Percentiles rank a stretch among this genome's conserved stretches.
These are phyloP conservation scores for Balakata baccata DNA, from an alignment of 345 rosid species.

Conservation along the genomic window DNA sequence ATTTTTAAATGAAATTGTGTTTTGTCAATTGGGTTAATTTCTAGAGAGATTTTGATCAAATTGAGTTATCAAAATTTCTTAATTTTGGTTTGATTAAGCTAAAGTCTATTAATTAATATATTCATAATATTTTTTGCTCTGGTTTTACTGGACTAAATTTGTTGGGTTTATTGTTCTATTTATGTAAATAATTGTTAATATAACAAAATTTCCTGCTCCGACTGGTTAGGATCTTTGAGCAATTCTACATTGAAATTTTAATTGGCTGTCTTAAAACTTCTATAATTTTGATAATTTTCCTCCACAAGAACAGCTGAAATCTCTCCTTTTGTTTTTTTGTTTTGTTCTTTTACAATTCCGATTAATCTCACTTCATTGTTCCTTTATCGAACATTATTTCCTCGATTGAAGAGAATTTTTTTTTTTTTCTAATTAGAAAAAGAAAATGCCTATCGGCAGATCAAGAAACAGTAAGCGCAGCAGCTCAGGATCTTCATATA, in stretches of 20 bases:
- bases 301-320: slow-evolving; percentile 39
- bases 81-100: too few relatives aligned
- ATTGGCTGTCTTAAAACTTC: neutral
- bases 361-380: slow-evolving; percentile 4
- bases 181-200: neutral
- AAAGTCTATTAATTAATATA: too few relatives aligned
- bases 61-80: too few relatives aligned
- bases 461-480: slow-evolving; percentile 52
- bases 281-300: slow-evolving; percentile 14
- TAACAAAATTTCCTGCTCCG: slow-evolving; percentile 37
- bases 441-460: slow-evolving; percentile 49
- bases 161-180: too few relatives aligned
- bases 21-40: too few relatives aligned
- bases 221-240: slow-evolving; percentile 52
- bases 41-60: too few relatives aligned
- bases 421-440: neutral
- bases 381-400: neutral
- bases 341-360: too few relatives aligned
- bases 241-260: slow-evolving; percentile 46
- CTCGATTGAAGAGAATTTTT: neutral
- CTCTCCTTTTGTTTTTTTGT: slow-evolving; percentile 21
- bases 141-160: too few relatives aligned
- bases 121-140: too few relatives aligned
- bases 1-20: too few relatives aligned
- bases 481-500: slow-evolving; percentile 43